Evolutionary conservation across 2,329 filamentous ascomycete genomes (phyloP), one percentile per base, ranked within the genome.

Genomic region (Cordyceps sp.): DNA sequence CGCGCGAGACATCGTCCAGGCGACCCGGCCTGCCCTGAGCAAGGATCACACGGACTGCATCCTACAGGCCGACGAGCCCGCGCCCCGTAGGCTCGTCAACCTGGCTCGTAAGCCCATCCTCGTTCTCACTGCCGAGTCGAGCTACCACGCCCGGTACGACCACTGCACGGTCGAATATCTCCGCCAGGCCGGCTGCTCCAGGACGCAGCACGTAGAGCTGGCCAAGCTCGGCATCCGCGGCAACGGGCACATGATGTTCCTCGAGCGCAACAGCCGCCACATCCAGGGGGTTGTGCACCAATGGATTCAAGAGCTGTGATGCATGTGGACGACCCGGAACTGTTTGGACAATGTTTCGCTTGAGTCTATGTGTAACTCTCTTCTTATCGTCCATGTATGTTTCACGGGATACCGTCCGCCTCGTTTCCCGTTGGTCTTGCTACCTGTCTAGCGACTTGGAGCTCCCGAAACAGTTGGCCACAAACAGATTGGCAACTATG

Each of bases 171-270:
- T 55, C 4, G 37, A 41, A 26, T 64, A 52, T 35, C 43, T 66
- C 20, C 43, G 45, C 30, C 61, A 65, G 43, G 62, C 59, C 5
- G 60, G 60, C 1, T 45, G 50, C 40, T 39, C 42, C 17, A 39
- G 40, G 26, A 37, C 48, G 20, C 41, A 55, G 32, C 49, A 55
- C 37, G 22, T 61, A 25, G 46, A 49, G 39, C 48, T 65, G 16
- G 48, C 36, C 6, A 46, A 58, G 20, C 41, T 43, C 6, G 57
- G 56, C 4, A 52, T 64, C 23, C 39, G 45, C 24, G 62, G 61
- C 7, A 64, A 65, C 35, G 59, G 56, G 0, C 61, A 65, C 44
- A 55, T 65, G 53, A 53, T 60, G 34, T 62, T 64, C 36, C 45
- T 65, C 48, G 61, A 64, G 48, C 55, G 52, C 47, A 66, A 66